phyloP scores from a whole-genome alignment of 306 rosid species.

The Crotalaria pallida region DNA sequence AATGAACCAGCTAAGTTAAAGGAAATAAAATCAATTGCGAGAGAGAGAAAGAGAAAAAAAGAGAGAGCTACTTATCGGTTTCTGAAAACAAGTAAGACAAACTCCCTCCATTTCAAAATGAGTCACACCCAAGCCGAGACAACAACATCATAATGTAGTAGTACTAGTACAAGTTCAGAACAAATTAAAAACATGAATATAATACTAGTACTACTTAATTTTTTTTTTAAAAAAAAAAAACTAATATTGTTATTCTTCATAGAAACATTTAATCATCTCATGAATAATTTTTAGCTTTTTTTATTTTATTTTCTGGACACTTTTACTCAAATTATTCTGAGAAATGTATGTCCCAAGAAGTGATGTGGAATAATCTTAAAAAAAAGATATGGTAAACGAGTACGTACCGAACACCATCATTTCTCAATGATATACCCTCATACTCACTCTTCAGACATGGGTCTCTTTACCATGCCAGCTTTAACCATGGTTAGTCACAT shows the following conservation, averaged over 20 bases:
- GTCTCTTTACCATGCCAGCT: conserved; percentile 38
- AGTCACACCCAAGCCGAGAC: conserved; percentile 48
- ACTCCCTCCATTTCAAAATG: conserved; percentile 48
- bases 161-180: no score
- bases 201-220: no score
- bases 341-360: background rate
- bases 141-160: conserved; percentile 42
- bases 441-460: conserved; percentile 40
- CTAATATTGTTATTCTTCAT: no score
- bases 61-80: conserved; percentile 44
- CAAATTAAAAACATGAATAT: background rate
- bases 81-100: conserved; percentile 77
- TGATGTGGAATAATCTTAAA: background rate
- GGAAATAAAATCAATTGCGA: conserved; percentile 19
- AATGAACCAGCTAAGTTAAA: conserved; percentile 63
- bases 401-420: conserved; percentile 73
- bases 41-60: conserved; percentile 26
- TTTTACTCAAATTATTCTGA: background rate
- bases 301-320: no score
- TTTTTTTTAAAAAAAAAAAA: background rate
- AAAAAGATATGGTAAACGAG: conserved; percentile 25
- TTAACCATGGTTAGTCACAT: conserved; percentile 64
- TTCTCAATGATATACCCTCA: conserved; percentile 71
- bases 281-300: no score
- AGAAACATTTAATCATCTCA: no score